A percentile compares a stretch with the other conserved stretches of the same genome.
Evolutionary conservation across 148 eudicot genomes (phyloP).

Genomic region (Camellia lanceoleosa): DNA sequence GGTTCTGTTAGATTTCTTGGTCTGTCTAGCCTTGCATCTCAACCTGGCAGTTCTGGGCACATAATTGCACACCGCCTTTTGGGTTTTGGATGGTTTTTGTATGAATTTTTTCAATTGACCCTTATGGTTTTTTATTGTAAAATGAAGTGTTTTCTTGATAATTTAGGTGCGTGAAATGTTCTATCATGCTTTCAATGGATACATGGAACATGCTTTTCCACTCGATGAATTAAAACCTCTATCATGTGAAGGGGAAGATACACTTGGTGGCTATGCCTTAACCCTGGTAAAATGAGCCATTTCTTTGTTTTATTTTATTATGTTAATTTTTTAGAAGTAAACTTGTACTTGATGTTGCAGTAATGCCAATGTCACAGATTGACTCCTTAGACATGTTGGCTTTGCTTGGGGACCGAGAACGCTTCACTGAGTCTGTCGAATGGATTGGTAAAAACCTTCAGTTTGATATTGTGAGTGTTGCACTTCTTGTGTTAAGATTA

Average conservation of each 20-base stretch:
- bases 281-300: constrained; percentile 60
- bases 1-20: not conserved
- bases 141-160: constrained; percentile 3
- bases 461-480: constrained; percentile 90
- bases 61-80: not conserved
- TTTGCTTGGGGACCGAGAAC: constrained; percentile 80
- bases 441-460: constrained; percentile 95
- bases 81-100: not conserved
- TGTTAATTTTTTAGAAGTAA: not conserved
- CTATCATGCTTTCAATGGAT: constrained; percentile 96
- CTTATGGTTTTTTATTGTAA: not conserved
- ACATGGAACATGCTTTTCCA: constrained; percentile 96
- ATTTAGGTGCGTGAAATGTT: constrained; percentile 84
- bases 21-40: not conserved
- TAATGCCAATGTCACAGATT: constrained; percentile 42
- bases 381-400: constrained; percentile 95
- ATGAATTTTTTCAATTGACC: not conserved
- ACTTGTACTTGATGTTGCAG: constrained; percentile 10
- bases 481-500: constrained; percentile 16
- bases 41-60: not conserved
- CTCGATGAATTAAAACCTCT: constrained; percentile 87
- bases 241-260: constrained; percentile 90
- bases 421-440: constrained; percentile 78
- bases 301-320: constrained; percentile 8
- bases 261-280: constrained; percentile 95